These are phyloP conservation scores for Phytopythium delawarense DNA, from an alignment of 352 stramenopile species.

Conservation along the genomic window DNA sequence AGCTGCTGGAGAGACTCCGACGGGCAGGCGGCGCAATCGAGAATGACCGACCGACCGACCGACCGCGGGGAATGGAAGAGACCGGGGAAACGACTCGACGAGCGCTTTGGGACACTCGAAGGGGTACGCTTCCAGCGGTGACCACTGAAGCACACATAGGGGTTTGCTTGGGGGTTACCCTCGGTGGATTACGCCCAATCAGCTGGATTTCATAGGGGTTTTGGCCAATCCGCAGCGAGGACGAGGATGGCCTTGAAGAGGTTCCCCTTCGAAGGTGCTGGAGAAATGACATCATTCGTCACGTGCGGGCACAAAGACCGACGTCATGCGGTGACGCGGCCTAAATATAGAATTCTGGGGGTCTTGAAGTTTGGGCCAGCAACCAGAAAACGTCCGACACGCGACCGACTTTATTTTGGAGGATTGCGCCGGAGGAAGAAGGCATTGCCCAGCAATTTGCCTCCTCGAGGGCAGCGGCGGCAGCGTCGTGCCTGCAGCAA, in stretches of 20 bases:
- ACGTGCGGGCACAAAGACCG: neutral
- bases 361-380: neutral
- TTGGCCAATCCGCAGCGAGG: neutral
- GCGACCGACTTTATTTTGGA: constrained; percentile 1
- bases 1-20: neutral
- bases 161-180: neutral
- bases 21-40: constrained; percentile 12
- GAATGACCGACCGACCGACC: constrained; percentile 1
- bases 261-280: too few species aligned
- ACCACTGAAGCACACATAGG: neutral
- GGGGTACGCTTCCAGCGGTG: neutral
- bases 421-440: neutral
- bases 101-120: constrained; percentile 12
- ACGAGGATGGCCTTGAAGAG: constrained; percentile 9
- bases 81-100: constrained; percentile 13
- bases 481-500: neutral
- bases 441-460: too few species aligned
- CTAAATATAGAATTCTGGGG: constrained; percentile 12
- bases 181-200: constrained; percentile 8
- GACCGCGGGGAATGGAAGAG: constrained; percentile 7
- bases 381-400: neutral
- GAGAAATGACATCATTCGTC: constrained; percentile 20
- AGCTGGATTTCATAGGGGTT: neutral
- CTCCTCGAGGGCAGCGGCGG: too few species aligned
- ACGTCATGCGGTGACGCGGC: constrained; percentile 24